These are phyloP conservation scores for Candida smagusa DNA, from an alignment of 1,139 yeast species.

Conservation along the genomic window DNA sequence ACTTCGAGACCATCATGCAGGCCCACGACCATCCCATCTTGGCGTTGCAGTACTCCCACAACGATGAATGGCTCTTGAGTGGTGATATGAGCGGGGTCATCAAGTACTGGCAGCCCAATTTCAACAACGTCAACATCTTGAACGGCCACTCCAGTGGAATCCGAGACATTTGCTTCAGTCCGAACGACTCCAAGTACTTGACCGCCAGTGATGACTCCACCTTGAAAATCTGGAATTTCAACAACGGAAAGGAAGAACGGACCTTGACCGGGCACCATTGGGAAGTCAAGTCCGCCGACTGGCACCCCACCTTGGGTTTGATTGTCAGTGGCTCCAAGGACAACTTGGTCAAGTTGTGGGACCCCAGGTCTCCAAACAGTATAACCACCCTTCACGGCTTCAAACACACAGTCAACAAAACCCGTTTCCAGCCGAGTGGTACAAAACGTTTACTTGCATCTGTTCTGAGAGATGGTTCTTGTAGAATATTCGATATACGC, in stretches of 20 bases:
- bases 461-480: slow-evolving; percentile 83
- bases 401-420: slow-evolving; percentile 86
- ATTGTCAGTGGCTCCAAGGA: slow-evolving; percentile 90
- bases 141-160: slow-evolving; percentile 79
- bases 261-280: slow-evolving; percentile 90
- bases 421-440: slow-evolving; percentile 76
- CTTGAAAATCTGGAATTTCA: slow-evolving; percentile 90
- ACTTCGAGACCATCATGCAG: slow-evolving; percentile 96
- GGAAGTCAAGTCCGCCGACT: slow-evolving; percentile 96
- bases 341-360: slow-evolving; percentile 91
- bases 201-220: slow-evolving; percentile 91
- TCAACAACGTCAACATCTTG: slow-evolving; percentile 88
- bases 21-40: slow-evolving; percentile 93
- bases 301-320: slow-evolving; percentile 90
- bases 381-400: slow-evolving; percentile 84
- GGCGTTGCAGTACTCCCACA: slow-evolving; percentile 76
- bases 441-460: slow-evolving; percentile 73
- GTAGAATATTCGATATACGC: slow-evolving; percentile 81
- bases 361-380: slow-evolving; percentile 76
- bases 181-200: slow-evolving; percentile 85
- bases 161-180: slow-evolving; percentile 84
- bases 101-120: slow-evolving; percentile 97
- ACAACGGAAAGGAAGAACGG: slow-evolving; percentile 82
- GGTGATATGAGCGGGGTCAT: slow-evolving; percentile 91
- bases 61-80: slow-evolving; percentile 90